Percentiles rank a stretch among this genome's conserved stretches.
Conservation (phyloP, 2,329 filamentous ascomycete species). For the Drechmeria coniospora region DNA sequence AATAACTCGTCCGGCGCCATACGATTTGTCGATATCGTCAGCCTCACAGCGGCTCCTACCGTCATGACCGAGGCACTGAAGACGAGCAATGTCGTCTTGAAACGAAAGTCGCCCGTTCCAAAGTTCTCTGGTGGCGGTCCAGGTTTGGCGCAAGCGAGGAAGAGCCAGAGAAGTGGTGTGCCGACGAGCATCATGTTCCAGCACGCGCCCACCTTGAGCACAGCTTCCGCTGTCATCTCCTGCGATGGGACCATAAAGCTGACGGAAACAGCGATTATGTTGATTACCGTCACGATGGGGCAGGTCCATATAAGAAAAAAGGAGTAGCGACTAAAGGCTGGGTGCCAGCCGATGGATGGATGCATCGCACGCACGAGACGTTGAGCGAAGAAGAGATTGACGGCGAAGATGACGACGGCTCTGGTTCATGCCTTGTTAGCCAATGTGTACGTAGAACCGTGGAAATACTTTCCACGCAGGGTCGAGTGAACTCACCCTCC, state of each 20-base stretch:
- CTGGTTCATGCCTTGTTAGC: too few relatives aligned
- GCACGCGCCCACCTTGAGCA: constrained; percentile 8
- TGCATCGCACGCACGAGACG: constrained; percentile 22
- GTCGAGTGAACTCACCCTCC: constrained; percentile 12
- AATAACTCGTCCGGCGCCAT: constrained; percentile 12
- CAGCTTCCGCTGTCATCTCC: constrained; percentile 1
- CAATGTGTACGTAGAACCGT: too few relatives aligned
- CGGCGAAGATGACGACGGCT: constrained; percentile 17
- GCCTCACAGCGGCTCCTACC: constrained; percentile 8
- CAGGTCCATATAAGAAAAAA: constrained; percentile 12
- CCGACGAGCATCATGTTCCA: constrained; percentile 10
- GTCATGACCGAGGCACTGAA: constrained; percentile 6
- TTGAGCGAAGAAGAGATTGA: constrained; percentile 24
- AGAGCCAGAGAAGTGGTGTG: constrained; percentile 9
- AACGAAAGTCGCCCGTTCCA: constrained; percentile 13
- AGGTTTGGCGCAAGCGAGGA: constrained; percentile 11
- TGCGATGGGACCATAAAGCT: constrained; percentile 7
- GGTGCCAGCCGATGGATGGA: constrained; percentile 19
- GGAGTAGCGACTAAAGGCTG: constrained; percentile 9
- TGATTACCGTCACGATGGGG: constrained; percentile 14
- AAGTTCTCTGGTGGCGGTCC: constrained; percentile 16
- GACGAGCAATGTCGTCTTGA: constrained; percentile 15
- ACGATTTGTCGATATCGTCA: constrained; percentile 11
- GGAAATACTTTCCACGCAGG: too few relatives aligned
- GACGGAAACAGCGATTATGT: constrained; percentile 14